phyloP scores from a whole-genome alignment of 345 rosid species.

The Salix purpurea region DNA sequence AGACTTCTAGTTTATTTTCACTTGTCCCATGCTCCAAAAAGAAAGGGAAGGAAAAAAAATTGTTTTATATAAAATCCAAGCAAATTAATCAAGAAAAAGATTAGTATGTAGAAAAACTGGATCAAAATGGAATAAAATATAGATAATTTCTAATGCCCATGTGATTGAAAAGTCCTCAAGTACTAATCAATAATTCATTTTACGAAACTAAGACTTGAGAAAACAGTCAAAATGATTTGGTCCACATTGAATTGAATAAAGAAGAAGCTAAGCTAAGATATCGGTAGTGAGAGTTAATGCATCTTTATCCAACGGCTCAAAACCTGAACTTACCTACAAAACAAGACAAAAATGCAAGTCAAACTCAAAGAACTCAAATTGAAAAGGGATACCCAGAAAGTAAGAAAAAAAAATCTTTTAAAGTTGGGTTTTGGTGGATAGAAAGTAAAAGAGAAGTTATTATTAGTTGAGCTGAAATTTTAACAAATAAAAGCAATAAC shows the following conservation, averaged over 20 bases:
- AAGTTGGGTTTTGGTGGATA: neutral
- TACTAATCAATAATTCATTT: neutral
- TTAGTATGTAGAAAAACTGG: neutral
- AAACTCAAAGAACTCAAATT: neutral
- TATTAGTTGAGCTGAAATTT: too few species aligned
- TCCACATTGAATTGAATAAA: neutral
- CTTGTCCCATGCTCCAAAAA: constrained; percentile 16
- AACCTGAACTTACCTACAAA: neutral
- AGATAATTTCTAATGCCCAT: neutral
- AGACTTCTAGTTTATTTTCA: neutral
- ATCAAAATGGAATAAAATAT: neutral
- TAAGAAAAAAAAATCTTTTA: neutral
- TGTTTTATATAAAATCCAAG: neutral
- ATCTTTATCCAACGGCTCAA: neutral
- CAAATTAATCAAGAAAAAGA: neutral
- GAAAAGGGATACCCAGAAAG: neutral
- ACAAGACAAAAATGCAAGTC: neutral
- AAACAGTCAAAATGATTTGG: neutral
- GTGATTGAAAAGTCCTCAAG: neutral
- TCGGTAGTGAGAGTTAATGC: neutral
- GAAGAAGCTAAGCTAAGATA: neutral
- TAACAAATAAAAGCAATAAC: too few species aligned
- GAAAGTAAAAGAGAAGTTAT: too few species aligned
- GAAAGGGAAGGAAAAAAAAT: neutral
- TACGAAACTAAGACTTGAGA: neutral